A percentile compares a stretch with the other conserved stretches of the same genome.
These are phyloP conservation scores for Nicotiana undulata DNA, from an alignment of 257 asterid species.

Conservation along the genomic window DNA sequence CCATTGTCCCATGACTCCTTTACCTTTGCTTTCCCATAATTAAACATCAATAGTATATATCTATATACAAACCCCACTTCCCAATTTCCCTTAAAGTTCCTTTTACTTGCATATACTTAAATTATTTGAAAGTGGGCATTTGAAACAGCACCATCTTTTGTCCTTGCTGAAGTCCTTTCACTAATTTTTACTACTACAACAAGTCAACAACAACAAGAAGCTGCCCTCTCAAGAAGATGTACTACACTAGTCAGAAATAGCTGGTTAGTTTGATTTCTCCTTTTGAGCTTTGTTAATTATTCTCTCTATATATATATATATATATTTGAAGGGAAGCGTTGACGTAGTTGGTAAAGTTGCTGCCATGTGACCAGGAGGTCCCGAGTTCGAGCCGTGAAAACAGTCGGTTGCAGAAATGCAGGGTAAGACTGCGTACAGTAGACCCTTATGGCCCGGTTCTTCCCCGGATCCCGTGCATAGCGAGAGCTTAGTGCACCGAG, in stretches of 20 bases:
- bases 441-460: too few species aligned
- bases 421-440: too few species aligned
- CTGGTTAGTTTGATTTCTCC: constrained; percentile 7
- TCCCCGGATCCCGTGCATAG: too few species aligned
- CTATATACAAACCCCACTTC: not conserved
- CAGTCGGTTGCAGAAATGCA: too few species aligned
- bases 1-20: constrained; percentile 17
- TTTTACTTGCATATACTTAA: not conserved
- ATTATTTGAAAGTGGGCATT: constrained; percentile 4
- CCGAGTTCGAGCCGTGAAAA: too few species aligned
- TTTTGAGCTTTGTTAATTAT: too few species aligned
- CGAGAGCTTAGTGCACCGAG: too few species aligned
- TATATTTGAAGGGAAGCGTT: not conserved
- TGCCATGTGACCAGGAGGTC: too few species aligned
- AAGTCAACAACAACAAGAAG: not conserved
- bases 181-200: not conserved
- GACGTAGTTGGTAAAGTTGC: too few species aligned
- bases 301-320: too few species aligned
- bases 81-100: not conserved
- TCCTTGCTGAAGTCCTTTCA: constrained; percentile 18
- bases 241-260: not conserved
- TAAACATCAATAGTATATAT: constrained; percentile 14
- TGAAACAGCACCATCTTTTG: constrained; percentile 14
- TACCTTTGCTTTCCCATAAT: constrained; percentile 28
- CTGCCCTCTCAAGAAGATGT: not conserved